These are phyloP conservation scores for Plantago major DNA, from an alignment of 257 asterid species.

Conservation along the genomic window DNA sequence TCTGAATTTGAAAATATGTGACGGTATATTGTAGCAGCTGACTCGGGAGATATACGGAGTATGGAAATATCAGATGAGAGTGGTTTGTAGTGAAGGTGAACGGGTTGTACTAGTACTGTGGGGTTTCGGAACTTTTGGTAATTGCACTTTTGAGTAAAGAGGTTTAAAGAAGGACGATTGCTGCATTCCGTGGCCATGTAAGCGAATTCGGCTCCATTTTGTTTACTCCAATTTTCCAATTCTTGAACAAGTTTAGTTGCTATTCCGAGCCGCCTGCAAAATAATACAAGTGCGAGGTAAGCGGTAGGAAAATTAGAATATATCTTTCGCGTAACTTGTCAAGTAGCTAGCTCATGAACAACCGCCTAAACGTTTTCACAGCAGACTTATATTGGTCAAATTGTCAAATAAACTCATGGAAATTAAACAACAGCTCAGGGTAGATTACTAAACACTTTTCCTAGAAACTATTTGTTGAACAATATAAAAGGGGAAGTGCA, in stretches of 20 bases:
- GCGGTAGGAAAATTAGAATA: no score
- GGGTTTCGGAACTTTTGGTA: constrained; percentile 70
- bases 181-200: constrained; percentile 81
- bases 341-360: no score
- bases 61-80: constrained; percentile 34
- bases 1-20: constrained; percentile 43
- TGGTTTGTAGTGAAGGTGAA: constrained; percentile 58
- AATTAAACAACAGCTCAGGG: no score
- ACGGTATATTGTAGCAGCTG: constrained; percentile 39
- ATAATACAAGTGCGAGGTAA: not conserved
- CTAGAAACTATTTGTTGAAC: no score
- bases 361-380: no score
- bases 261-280: constrained; percentile 71
- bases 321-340: no score
- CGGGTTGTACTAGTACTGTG: constrained; percentile 68
- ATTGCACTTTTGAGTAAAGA: constrained; percentile 53
- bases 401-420: no score
- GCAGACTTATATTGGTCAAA: no score
- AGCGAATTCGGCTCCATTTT: constrained; percentile 60
- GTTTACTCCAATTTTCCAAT: constrained; percentile 53
- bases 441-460: no score
- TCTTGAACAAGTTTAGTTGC: constrained; percentile 60
- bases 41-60: constrained; percentile 34
- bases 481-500: no score
- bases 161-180: constrained; percentile 57